Base-by-base conservation (phyloP, 192 early-diverging fungal species). In the Umbelopsis ramanniana region DNA sequence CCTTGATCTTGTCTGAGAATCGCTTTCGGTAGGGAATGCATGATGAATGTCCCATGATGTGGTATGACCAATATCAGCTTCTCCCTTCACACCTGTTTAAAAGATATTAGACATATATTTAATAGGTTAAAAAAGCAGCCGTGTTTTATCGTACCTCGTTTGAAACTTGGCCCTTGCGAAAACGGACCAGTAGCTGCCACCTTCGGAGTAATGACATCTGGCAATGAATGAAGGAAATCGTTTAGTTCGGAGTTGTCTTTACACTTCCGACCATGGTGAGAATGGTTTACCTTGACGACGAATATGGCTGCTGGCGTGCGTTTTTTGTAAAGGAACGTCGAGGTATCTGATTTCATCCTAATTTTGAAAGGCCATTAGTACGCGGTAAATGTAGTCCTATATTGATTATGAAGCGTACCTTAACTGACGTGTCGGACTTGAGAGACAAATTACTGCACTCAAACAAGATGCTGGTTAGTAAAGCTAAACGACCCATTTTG, bases 261-360 rank as follows among this genome's bases (percentile, higher is more conserved):
- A 37, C 15, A 35, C 12, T 19, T 33, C 14, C 33, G 26, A 19
- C 33, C 15, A 38, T 5, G 15, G 26, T 63, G 54, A 33, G 23
- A 57, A 23, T 15, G 3, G 22, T 26, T 29, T 63, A 63, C 57
- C 57, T 63, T 63, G 57, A 37, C 57, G 57, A 11, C 57, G 57
- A 37, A 33, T 63, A n/a, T 29, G 57, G 6, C 5, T 38, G 8
- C 11, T n/a, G 26, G 24, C 6, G 10, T 35, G 0, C 14, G 57
- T 6, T 29, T 2, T 6, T 63, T 29, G 57, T 37, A n/a, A 35
- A 29, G 19, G 19, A 43, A 1, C 40, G 17, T 35, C 33, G 15
- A 11, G 2, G 33, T 0, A 3, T 14, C 3, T 33, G 0, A 12
- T 19, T 12, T 63, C 14, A 12, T 63, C 33, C 33, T 12, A 19